A percentile compares a stretch with the other conserved stretches of the same genome.
These are phyloP conservation scores for Carex littledalei DNA, from an alignment of 176 grass and related monocot species.

Conservation along the genomic window DNA sequence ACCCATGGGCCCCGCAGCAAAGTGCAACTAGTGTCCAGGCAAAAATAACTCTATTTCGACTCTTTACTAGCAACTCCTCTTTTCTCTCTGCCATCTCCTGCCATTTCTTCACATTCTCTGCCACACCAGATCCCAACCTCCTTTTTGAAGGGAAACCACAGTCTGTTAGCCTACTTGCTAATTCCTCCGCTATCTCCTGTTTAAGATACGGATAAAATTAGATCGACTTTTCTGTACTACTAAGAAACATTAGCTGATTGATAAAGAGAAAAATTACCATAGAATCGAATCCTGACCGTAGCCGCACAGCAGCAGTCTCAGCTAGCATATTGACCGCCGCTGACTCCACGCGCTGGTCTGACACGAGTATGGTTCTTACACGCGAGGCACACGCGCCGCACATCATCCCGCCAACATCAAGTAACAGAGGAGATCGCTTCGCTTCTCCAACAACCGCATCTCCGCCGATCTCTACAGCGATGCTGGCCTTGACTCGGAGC, in stretches of 20 bases:
- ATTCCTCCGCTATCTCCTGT: slow-evolving; percentile 41
- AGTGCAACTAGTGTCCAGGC: slow-evolving; percentile 98
- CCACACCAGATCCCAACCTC: slow-evolving; percentile 42
- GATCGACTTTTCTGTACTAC: neutral
- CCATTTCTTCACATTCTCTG: slow-evolving; percentile 83
- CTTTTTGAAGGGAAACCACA: slow-evolving; percentile 71
- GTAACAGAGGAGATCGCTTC: slow-evolving; percentile 33
- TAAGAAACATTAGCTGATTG: neutral
- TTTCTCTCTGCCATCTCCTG: slow-evolving; percentile 84
- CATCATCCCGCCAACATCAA: slow-evolving; percentile 96
- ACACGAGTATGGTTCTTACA: slow-evolving; percentile 60
- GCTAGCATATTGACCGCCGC: slow-evolving; percentile 78
- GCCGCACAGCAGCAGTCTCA: slow-evolving; percentile 71
- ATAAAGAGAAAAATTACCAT: neutral
- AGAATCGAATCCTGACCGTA: slow-evolving; percentile 24
- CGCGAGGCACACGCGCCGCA: slow-evolving; percentile 87
- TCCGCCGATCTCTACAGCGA: slow-evolving; percentile 28
- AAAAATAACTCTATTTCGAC: slow-evolving; percentile 61
- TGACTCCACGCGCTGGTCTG: slow-evolving; percentile 66
- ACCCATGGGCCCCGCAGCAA: slow-evolving; percentile 79
- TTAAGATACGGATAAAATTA: neutral
- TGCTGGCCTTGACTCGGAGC: slow-evolving; percentile 27
- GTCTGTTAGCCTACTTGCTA: slow-evolving; percentile 55
- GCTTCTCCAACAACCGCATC: neutral
- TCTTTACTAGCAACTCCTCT: slow-evolving; percentile 61